Evolutionary conservation across 2,329 filamentous ascomycete species (phyloP).

Genomic region (Colletotrichum scovillei): DNA sequence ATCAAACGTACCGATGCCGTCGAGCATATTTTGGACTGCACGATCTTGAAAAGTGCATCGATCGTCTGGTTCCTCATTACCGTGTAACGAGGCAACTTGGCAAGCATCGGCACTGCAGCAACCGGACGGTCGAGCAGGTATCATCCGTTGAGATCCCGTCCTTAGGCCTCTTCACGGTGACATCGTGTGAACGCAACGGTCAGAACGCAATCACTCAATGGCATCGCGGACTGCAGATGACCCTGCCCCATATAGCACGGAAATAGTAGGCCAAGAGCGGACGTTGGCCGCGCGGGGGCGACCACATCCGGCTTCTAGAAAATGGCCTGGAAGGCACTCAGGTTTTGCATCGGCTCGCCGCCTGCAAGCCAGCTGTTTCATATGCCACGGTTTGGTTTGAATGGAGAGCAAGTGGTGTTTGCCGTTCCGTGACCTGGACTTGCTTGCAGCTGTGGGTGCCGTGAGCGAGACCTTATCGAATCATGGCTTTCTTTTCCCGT

Average conservation of each 20-base stretch:
- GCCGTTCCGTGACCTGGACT: neutral
- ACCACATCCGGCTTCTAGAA: conserved; percentile 11
- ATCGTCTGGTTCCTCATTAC: neutral
- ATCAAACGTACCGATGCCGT: neutral
- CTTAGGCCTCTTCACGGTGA: neutral
- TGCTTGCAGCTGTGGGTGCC: neutral
- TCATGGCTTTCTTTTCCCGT: neutral
- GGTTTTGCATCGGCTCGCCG: neutral
- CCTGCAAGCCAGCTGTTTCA: conserved; percentile 8
- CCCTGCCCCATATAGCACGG: neutral
- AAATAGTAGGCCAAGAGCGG: neutral
- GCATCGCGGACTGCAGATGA: neutral
- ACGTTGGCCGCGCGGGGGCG: neutral
- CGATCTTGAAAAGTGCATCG: neutral
- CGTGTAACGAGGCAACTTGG: neutral
- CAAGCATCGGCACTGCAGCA: conserved; percentile 5
- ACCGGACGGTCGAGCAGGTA: neutral
- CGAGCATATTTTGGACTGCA: neutral
- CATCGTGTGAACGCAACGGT: conserved; percentile 4
- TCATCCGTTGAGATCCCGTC: neutral
- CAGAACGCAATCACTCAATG: too few relatives aligned
- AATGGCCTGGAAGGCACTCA: neutral
- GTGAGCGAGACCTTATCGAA: neutral
- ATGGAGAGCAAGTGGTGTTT: neutral
- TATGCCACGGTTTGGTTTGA: neutral